These are phyloP conservation scores for Elsinoe arachidis DNA, from an alignment of 2,329 filamentous ascomycete genomes.

Conservation along the genomic window DNA sequence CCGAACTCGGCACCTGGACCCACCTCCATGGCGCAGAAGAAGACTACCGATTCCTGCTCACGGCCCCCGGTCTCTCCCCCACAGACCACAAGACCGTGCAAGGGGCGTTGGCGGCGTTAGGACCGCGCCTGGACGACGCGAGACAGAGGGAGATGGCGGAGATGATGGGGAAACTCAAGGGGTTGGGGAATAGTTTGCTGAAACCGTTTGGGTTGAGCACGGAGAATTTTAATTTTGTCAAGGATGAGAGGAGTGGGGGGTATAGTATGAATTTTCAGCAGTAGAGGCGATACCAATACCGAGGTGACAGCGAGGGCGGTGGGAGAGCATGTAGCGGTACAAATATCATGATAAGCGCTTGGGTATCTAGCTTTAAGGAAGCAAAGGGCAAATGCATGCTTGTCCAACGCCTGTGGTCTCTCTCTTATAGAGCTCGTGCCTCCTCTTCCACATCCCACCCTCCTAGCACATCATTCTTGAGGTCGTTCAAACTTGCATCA, in stretches of 20 bases:
- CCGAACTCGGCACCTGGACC: conserved; percentile 67
- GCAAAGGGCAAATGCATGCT: background rate
- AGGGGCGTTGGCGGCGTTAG: conserved; percentile 56
- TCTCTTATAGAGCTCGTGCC: background rate
- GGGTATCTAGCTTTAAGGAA: background rate
- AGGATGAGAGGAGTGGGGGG: conserved; percentile 80
- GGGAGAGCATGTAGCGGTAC: background rate
- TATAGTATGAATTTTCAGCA: conserved; percentile 87
- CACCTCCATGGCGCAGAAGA: conserved; percentile 68
- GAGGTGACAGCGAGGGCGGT: no score
- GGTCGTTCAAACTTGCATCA: background rate
- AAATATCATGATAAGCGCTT: background rate
- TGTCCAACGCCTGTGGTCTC: background rate
- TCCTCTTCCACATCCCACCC: conserved; percentile 10
- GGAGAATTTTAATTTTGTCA: conserved; percentile 87
- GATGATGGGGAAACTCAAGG: conserved; percentile 96
- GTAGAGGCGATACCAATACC: conserved; percentile 17
- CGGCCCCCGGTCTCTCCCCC: conserved; percentile 51
- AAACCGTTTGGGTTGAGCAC: conserved; percentile 92
- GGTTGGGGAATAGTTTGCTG: conserved; percentile 81
- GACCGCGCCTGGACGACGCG: conserved; percentile 61
- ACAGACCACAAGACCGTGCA: conserved; percentile 62
- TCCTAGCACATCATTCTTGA: conserved; percentile 2
- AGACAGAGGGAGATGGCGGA: conserved; percentile 84
- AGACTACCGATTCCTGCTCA: conserved; percentile 64